Base-by-base conservation (phyloP, 495 filamentous ascomycete species). In the Recurvomyces mirabilis region DNA sequence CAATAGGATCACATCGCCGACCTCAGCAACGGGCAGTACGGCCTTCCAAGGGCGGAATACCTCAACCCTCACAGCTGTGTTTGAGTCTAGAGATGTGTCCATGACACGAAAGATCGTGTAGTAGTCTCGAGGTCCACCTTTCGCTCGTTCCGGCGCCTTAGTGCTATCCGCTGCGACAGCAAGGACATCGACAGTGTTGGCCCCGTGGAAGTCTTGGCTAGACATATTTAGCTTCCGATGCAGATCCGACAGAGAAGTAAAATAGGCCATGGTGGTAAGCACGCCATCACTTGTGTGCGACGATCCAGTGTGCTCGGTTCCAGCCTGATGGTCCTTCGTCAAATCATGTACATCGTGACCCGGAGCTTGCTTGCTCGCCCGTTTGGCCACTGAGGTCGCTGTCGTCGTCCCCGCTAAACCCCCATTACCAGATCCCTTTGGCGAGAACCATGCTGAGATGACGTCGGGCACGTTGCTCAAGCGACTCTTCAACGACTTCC, bases 1-100 rank as follows among this genome's bases (percentile, higher is more conserved):
- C 11, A 98, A 69, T 28, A 98, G 60, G 17, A 94, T 67, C 2
- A 79, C 76, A 51, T 91, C 81, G 6, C 91, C 91, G 13, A 71
- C 69, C 2, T 68, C 64, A 19, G 85, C 67, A 4, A 69, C 56
- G 0, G 91, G 91, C 1, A 96, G 65, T 0, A 77, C 73, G 11
- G 73, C 71, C 52, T 78, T 79, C 56, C 80, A 77, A 1, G 84
- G 80, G 4, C 85, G 74, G 60, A 84, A 84, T 13, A 94, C 66
- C 44, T 82, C 77, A 0, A 84, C 83, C 6, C 67, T 44, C 4
- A 49, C 46, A 5, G 23, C 54, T 38, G 0, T 30, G 26, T 44
- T 55, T 30, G 21, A 43, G 34, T 32, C 25, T 42, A 17, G 28
- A 22, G 28, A 45, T 24, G 52, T 58, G 58, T 93, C 87, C 0